Conservation (phyloP, 2,329 filamentous ascomycete genomes). For the Claviceps sp. region DNA sequence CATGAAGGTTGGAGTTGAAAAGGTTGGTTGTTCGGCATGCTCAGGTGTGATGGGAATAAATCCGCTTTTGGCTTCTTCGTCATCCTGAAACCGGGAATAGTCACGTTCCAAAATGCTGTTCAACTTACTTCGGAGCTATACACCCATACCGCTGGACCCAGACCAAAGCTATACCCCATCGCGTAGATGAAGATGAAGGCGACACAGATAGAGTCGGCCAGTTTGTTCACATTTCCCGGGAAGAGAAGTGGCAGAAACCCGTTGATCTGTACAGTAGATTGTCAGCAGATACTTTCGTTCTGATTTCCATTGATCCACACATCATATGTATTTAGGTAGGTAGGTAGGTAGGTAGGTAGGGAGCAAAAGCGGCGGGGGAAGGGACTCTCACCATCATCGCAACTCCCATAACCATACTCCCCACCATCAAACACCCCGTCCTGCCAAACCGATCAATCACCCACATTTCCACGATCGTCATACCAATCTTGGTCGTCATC, state of each 20-base stretch:
- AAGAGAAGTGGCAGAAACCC: conserved; percentile 37
- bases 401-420: conserved; percentile 37
- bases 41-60: too few species aligned
- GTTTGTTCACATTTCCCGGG: conserved; percentile 32
- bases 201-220: conserved; percentile 36
- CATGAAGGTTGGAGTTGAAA: too few species aligned
- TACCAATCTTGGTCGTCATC: conserved; percentile 42
- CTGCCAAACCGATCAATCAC: conserved; percentile 41
- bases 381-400: conserved; percentile 32
- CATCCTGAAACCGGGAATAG: too few species aligned
- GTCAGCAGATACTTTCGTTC: not conserved
- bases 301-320: too few species aligned
- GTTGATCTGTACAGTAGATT: conserved; percentile 30
- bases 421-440: conserved; percentile 32
- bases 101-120: too few species aligned
- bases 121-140: conserved; percentile 40
- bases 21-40: too few species aligned
- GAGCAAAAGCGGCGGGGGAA: too few species aligned
- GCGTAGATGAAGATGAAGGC: conserved; percentile 45
- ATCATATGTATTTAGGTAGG: too few species aligned
- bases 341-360: too few species aligned
- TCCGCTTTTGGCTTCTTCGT: too few species aligned
- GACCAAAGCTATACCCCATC: conserved; percentile 43
- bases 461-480: conserved; percentile 42
- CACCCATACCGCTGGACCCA: conserved; percentile 44